phyloP scores from a whole-genome alignment of 2,329 filamentous ascomycete species.

The Neonectria neomacrospora region DNA sequence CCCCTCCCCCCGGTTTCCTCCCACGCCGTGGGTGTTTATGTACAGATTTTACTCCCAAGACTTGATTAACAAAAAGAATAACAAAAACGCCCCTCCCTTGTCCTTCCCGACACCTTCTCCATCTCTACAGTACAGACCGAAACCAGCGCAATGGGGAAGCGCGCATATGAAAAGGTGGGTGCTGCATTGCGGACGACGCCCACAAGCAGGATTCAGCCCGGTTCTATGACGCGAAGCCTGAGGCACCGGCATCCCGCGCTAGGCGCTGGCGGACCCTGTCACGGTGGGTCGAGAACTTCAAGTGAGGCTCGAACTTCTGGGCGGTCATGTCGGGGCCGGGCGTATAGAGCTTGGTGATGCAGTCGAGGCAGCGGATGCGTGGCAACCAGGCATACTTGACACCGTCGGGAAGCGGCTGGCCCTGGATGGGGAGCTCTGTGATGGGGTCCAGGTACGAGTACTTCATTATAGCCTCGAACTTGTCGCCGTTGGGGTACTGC shows the following conservation, averaged over 20 bases:
- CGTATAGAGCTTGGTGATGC: slow-evolving; percentile 93
- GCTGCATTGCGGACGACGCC: background rate
- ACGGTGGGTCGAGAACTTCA: slow-evolving; percentile 85
- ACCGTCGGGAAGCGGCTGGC: slow-evolving; percentile 67
- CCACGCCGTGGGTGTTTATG: slow-evolving; percentile 16
- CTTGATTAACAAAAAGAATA: slow-evolving; percentile 11
- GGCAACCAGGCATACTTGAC: slow-evolving; percentile 87
- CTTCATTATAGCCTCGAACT: slow-evolving; percentile 92
- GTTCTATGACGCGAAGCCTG: slow-evolving; percentile 12
- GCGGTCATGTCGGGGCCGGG: slow-evolving; percentile 86
- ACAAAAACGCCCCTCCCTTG: slow-evolving; percentile 27
- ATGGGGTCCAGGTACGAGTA: slow-evolving; percentile 82
- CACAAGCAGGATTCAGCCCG: background rate
- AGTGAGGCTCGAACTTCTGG: slow-evolving; percentile 91
- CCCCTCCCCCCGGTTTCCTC: slow-evolving; percentile 8
- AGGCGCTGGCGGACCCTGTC: slow-evolving; percentile 66
- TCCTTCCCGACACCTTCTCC: slow-evolving; percentile 21
- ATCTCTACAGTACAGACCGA: slow-evolving; percentile 20
- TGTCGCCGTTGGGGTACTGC: slow-evolving; percentile 77
- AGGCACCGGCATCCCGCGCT: slow-evolving; percentile 37
- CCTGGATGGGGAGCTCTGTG: slow-evolving; percentile 73
- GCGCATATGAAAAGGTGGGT: slow-evolving; percentile 5
- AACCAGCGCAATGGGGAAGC: slow-evolving; percentile 4
- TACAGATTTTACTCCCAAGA: slow-evolving; percentile 20
- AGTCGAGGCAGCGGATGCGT: slow-evolving; percentile 90